Base-by-base conservation (phyloP, 805 yeast genomes). In the Saccharomyces paradoxus region DNA sequence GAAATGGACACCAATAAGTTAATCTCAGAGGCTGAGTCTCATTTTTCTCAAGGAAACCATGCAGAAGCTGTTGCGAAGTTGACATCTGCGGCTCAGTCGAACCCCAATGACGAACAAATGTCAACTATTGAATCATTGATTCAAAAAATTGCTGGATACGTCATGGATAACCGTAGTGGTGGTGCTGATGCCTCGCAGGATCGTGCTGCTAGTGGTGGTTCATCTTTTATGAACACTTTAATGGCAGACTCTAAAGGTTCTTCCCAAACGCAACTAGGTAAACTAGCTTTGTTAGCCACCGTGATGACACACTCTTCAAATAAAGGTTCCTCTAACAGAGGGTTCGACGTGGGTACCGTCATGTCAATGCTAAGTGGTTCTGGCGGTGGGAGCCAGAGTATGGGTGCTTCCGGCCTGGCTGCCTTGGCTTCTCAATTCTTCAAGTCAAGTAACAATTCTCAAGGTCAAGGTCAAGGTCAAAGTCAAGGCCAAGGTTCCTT, bases 231-330 rank as follows among this genome's bases (percentile, higher is more conserved):
- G 58, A 60, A 53, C 48, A 57, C 66, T 2, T 49, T 66, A 53
- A 53, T 56, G 51, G 44, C 62, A 5, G 58, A 49, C 29, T 60
- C 58, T 29, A 61, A 62, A 48, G 68, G 68, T 1, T 59, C 63
- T 26, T 53, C 64, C 4, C 63, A 62, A 44, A 53, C 68, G 1
- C 71, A 67, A 50, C 50, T 67, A 29, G 69, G 71, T 7, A 67
- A 67, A 50, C 51, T 67, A 55, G 69, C 71, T 8, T 53, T 67
- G 32, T 53, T 67, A 14, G 53, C 66, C 13, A 63, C 65, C 12
- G 56, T 64, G n/a, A 50, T 67, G 55, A 37, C 44, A 10, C 44
- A 37, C 17, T 53, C 58, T 13, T 32, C 55, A 6, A 30, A 30
- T 5, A 29, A 22, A 22, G 52, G 51, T 12, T 32, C 13, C n/a